These are phyloP conservation scores for Taxillus chinensis DNA, from an alignment of 164 flowering plant genomes.

Conservation along the genomic window DNA sequence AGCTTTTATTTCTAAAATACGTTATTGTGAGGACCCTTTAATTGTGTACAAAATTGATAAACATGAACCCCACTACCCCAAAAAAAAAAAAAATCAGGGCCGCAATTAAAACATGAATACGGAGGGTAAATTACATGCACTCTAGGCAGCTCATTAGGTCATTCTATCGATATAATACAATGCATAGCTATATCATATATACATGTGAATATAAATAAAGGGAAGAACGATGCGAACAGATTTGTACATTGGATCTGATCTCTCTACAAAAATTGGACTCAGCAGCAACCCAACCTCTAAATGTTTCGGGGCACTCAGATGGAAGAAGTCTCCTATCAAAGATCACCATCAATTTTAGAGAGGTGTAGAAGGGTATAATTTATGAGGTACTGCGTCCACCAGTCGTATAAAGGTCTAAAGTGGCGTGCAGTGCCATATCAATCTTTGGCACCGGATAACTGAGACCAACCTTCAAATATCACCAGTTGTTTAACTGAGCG, in stretches of 20 bases:
- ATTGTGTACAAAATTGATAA: no score
- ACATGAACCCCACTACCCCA: no score
- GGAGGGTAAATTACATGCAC: no score
- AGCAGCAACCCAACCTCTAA: not conserved
- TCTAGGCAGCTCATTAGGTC: no score
- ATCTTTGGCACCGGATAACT: no score
- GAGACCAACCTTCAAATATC: constrained; percentile 6
- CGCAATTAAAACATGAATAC: no score
- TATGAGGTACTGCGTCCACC: no score
- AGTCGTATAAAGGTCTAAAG: no score
- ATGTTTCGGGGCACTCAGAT: not conserved
- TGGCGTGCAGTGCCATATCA: no score
- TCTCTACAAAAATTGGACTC: constrained; percentile 19
- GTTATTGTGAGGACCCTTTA: no score
- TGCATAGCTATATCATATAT: not conserved
- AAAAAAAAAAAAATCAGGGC: no score
- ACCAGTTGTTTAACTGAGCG: constrained; percentile 79
- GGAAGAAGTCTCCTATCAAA: not conserved
- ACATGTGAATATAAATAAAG: not conserved
- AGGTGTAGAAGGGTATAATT: not conserved
- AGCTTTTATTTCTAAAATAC: no score
- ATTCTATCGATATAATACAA: not conserved
- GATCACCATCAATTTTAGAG: not conserved
- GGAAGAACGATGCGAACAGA: not conserved
- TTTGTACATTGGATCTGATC: not conserved